Percentiles rank a stretch among this genome's conserved stretches.
These are phyloP conservation scores for Tranzscheliella williamsii DNA, from an alignment of 1,284 basidiomycete genomes.

Conservation along the genomic window DNA sequence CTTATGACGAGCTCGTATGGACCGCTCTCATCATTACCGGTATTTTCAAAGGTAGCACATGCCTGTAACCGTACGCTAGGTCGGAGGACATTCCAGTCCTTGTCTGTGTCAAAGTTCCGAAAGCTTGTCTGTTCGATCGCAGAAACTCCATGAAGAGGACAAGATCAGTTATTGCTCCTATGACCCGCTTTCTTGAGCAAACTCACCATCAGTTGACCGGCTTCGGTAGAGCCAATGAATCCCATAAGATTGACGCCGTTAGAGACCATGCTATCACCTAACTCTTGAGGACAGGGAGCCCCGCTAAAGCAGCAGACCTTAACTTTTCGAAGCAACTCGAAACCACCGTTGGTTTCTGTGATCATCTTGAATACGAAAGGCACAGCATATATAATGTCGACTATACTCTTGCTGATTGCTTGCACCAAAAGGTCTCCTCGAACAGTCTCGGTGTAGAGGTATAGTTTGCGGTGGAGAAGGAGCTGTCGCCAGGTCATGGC, in stretches of 20 bases:
- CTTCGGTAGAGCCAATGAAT: conserved; percentile 64
- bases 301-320: conserved; percentile 66
- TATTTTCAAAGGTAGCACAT: conserved; percentile 26
- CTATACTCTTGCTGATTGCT: conserved; percentile 4
- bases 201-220: conserved; percentile 63
- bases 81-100: conserved; percentile 69
- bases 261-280: conserved; percentile 67
- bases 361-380: conserved; percentile 66
- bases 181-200: no score
- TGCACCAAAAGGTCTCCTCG: conserved; percentile 9
- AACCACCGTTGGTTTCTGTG: conserved; percentile 66
- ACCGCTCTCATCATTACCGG: conserved; percentile 11
- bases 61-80: conserved; percentile 31
- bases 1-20: conserved; percentile 67
- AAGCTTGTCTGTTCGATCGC: no score
- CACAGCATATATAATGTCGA: conserved; percentile 59
- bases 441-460: conserved; percentile 21
- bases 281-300: conserved; percentile 63
- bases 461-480: conserved; percentile 11
- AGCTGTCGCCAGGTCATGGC: conserved; percentile 21
- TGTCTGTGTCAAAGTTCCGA: conserved; percentile 67
- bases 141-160: no score
- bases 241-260: conserved; percentile 68
- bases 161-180: no score
- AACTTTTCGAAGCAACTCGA: conserved; percentile 64